Percentiles rank a stretch among this genome's conserved stretches.
Evolutionary conservation across 1,139 yeast species (phyloP).

Genomic region (Geotrichum bryndzae): DNA sequence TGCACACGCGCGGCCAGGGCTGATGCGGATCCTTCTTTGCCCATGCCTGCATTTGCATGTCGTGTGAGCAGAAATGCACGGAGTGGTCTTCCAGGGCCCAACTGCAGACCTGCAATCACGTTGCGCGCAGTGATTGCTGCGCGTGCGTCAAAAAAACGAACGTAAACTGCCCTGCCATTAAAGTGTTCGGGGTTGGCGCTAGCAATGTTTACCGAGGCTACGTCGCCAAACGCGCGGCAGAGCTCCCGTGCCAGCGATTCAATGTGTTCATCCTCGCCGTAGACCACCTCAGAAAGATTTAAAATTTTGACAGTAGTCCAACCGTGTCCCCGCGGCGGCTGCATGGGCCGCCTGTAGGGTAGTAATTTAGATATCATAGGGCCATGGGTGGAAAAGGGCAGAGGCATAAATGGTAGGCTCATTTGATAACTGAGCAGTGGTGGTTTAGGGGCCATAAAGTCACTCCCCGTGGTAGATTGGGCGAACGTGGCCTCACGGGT

Average conservation of each 20-base stretch:
- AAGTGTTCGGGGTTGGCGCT: not conserved
- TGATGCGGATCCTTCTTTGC: not conserved
- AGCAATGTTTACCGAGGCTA: not conserved
- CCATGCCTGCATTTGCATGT: not conserved
- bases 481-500: not conserved
- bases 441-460: not conserved
- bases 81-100: not conserved
- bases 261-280: not conserved
- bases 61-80: not conserved
- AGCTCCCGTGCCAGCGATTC: not conserved
- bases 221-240: not conserved
- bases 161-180: not conserved
- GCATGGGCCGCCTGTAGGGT: not conserved
- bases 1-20: not conserved
- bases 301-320: not conserved
- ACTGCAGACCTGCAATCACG: not conserved
- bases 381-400: not conserved
- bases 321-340: not conserved
- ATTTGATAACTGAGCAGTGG: not conserved
- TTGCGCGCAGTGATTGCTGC: not conserved
- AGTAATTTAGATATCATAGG: not conserved
- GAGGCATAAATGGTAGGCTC: not conserved
- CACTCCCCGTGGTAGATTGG: not conserved
- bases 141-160: not conserved
- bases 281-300: not conserved